A percentile compares a stretch with the other conserved stretches of the same genome.
phyloP scores from a whole-genome alignment of 768 basidiomycete species.

The Coprinopsis marcescibilis region DNA sequence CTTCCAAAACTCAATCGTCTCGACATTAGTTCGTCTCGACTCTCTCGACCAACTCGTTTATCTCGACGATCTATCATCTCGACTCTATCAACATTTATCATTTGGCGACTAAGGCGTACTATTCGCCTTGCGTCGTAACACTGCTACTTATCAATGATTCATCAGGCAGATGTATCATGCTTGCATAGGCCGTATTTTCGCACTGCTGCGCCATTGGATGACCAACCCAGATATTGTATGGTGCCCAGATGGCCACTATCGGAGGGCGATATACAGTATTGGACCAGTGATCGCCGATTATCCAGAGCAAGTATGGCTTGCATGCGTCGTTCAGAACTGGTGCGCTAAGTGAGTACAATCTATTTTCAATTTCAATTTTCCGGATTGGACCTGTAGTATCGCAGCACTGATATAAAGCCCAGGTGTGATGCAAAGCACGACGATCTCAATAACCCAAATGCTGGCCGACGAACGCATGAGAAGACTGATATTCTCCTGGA shows the following conservation, averaged over 20 bases:
- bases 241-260: conserved; percentile 30
- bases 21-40: no score
- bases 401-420: background rate
- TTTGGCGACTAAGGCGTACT: no score
- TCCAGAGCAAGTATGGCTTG: conserved; percentile 27
- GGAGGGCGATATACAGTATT: conserved; percentile 21
- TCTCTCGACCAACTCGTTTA: no score
- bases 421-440: conserved; percentile 21
- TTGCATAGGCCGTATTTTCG: conserved; percentile 16
- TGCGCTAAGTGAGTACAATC: conserved; percentile 16
- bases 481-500: conserved; percentile 21
- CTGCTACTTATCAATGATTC: conserved; percentile 16
- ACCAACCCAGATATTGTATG: conserved; percentile 16
- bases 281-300: conserved; percentile 33
- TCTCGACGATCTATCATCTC: no score
- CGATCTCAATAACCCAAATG: conserved; percentile 14
- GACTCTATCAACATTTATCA: no score
- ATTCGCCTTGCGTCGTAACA: background rate
- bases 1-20: background rate
- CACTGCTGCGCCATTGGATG: conserved; percentile 14
- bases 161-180: conserved; percentile 20
- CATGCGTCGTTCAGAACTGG: conserved; percentile 23
- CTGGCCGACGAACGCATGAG: conserved; percentile 17
- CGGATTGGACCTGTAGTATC: no score
- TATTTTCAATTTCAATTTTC: conserved; percentile 1